These are phyloP conservation scores for Solanum hybrid DNA, from an alignment of 305 asterid genomes.

Conservation along the genomic window DNA sequence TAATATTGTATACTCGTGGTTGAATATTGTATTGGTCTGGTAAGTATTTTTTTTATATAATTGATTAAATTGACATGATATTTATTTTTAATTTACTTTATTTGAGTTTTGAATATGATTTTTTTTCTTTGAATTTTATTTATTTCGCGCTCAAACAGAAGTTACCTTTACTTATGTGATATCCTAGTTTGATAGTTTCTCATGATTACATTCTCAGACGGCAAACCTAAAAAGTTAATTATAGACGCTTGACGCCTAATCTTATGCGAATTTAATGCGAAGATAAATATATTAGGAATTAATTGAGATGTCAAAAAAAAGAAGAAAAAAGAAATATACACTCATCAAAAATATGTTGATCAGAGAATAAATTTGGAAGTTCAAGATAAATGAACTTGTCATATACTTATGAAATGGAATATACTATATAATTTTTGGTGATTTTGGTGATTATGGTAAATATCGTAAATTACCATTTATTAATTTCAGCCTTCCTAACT, in stretches of 20 bases:
- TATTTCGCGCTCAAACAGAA: not conserved
- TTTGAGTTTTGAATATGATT: not conserved
- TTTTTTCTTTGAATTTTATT: not conserved
- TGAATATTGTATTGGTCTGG: not conserved
- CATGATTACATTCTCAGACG: not conserved
- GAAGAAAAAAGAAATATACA: too few relatives aligned
- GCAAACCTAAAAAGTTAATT: not conserved
- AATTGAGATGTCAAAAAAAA: too few relatives aligned
- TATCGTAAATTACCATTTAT: not conserved
- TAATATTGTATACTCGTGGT: not conserved
- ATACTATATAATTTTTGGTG: not conserved
- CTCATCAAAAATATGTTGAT: not conserved
- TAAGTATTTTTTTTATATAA: not conserved
- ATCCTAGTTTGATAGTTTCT: not conserved
- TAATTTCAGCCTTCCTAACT: not conserved
- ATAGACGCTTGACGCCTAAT: not conserved
- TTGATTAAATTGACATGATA: not conserved
- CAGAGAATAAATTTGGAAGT: too few relatives aligned
- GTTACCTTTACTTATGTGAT: accelerated
- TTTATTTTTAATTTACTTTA: not conserved
- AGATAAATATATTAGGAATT: not conserved
- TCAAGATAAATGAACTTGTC: not conserved
- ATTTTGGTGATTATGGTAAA: not conserved
- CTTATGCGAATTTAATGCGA: too few relatives aligned
- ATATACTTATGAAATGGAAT: too few relatives aligned